These are phyloP conservation scores for Coemansia reversa DNA, from an alignment of 192 early-diverging fungal species.

Conservation along the genomic window DNA sequence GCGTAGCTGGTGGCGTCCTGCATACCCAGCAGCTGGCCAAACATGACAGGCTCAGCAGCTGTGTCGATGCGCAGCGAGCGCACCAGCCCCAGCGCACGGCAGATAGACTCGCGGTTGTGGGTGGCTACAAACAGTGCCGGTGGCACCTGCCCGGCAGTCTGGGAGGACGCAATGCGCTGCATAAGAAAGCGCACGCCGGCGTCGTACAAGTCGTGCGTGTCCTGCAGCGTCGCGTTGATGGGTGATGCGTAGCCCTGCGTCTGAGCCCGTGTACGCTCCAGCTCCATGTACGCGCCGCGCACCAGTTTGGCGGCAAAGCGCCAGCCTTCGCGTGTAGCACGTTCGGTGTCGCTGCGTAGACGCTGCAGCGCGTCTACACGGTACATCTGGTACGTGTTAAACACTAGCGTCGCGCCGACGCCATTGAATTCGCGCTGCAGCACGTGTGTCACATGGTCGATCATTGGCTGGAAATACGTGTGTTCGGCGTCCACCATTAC, in stretches of 20 bases:
- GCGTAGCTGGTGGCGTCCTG: constrained; percentile 84
- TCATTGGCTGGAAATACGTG: constrained; percentile 88
- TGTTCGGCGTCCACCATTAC: constrained; percentile 94
- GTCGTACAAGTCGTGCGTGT: constrained; percentile 85
- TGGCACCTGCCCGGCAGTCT: constrained; percentile 23
- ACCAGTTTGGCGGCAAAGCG: constrained; percentile 85
- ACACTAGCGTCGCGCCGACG: constrained; percentile 64
- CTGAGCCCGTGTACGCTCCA: constrained; percentile 69
- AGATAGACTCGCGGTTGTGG: constrained; percentile 84
- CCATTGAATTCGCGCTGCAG: constrained; percentile 73
- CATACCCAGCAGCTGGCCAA: constrained; percentile 95
- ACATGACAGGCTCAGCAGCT: constrained; percentile 67
- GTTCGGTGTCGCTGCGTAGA: constrained; percentile 65
- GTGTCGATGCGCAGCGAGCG: constrained; percentile 57
- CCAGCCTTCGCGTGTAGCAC: constrained; percentile 69
- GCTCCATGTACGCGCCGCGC: constrained; percentile 81
- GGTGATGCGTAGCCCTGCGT: constrained; percentile 72
- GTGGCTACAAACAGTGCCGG: constrained; percentile 81
- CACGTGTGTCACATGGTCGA: constrained; percentile 78
- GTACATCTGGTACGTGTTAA: constrained; percentile 98
- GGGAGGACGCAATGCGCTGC: constrained; percentile 53
- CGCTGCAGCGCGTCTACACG: constrained; percentile 63
- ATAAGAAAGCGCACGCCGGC: constrained; percentile 71
- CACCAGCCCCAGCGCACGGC: constrained; percentile 63
- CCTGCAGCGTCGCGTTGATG: constrained; percentile 74